phyloP scores from a whole-genome alignment of 2,329 filamentous ascomycete species.

The Aspergillus jensenii region DNA sequence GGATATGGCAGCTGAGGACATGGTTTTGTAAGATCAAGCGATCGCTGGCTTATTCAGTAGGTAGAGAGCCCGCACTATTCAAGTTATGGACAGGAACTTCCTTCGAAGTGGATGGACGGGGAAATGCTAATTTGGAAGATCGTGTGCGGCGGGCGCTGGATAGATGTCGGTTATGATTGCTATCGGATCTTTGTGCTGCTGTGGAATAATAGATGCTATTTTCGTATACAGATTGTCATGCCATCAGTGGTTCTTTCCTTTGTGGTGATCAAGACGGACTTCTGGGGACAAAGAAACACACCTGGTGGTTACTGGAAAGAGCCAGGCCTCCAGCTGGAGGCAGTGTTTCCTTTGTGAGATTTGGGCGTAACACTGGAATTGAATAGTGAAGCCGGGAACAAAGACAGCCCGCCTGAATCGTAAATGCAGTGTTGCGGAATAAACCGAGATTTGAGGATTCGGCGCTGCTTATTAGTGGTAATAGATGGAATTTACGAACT shows the following conservation, averaged over 20 bases:
- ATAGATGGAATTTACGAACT: neutral
- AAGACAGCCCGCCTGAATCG: neutral
- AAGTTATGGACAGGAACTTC: neutral
- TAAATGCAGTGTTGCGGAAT: neutral
- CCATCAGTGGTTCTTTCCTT: neutral
- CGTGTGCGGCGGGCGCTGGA: neutral
- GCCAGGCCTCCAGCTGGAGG: neutral
- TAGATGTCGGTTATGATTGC: neutral
- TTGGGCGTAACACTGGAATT: neutral
- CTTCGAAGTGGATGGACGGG: neutral
- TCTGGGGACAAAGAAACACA: slow-evolving; percentile 2
- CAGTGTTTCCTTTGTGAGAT: neutral
- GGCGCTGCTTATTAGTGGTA: too few relatives aligned
- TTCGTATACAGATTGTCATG: neutral
- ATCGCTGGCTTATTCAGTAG: neutral
- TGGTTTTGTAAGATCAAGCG: neutral
- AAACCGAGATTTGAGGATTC: neutral
- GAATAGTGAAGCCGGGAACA: neutral
- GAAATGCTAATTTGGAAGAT: neutral
- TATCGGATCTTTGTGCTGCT: neutral
- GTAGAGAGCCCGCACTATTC: neutral
- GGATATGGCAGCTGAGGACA: neutral
- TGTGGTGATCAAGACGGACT: neutral
- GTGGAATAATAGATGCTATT: slow-evolving; percentile 6
- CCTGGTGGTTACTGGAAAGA: neutral